Conservation (phyloP, 1,284 basidiomycete species). For the Microbotryum saponariae region DNA sequence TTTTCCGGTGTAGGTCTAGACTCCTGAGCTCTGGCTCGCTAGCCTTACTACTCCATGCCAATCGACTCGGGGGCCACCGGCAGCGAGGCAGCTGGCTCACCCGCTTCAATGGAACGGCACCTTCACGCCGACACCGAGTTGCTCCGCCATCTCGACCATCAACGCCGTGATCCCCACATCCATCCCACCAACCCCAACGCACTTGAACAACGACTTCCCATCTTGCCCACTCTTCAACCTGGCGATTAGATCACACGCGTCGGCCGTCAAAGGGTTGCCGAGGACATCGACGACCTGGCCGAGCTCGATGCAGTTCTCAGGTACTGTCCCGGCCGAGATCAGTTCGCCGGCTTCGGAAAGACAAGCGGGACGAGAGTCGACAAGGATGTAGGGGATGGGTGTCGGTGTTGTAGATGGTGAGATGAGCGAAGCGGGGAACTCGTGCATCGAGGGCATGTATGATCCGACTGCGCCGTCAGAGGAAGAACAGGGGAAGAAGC, state of each 20-base stretch:
- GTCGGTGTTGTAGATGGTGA: background rate
- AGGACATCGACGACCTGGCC: constrained; percentile 14
- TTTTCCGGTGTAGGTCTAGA: no score
- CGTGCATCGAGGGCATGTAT: constrained; percentile 33
- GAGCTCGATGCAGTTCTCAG: constrained; percentile 6
- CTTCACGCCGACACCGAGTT: constrained; percentile 6
- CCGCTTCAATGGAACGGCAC: constrained; percentile 17
- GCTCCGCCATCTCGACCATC: constrained; percentile 23
- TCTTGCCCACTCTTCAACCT: background rate
- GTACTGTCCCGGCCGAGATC: constrained; percentile 7
- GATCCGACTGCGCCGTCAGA: constrained; percentile 26
- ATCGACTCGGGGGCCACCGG: no score
- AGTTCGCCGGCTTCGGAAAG: constrained; percentile 35
- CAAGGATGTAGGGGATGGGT: constrained; percentile 21
- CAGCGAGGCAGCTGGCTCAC: no score
- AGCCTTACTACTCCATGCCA: no score
- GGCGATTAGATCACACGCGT: background rate
- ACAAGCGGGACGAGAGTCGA: constrained; percentile 30
- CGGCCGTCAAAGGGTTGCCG: background rate
- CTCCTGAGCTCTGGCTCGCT: no score
- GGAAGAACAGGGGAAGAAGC: background rate
- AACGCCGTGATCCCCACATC: constrained; percentile 31
- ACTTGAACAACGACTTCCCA: constrained; percentile 29
- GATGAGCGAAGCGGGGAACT: constrained; percentile 29
- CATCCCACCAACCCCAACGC: constrained; percentile 35